These are phyloP conservation scores for Russula dissimulans DNA, from an alignment of 768 basidiomycete genomes.

Conservation along the genomic window DNA sequence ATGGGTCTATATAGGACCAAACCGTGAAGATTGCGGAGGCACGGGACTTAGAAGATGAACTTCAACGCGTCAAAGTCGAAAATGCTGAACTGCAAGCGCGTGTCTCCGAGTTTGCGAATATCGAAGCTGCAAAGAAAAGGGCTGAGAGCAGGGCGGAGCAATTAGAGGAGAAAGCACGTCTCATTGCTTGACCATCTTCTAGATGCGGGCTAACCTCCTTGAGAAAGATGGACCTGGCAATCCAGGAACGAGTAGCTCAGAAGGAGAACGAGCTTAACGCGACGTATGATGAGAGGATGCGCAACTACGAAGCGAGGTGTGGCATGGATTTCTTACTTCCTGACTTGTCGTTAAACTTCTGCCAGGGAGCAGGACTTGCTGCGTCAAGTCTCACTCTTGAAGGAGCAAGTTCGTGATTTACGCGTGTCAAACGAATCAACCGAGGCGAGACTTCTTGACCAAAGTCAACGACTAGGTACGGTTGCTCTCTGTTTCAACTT, in stretches of 20 bases:
- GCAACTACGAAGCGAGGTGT: conserved; percentile 93
- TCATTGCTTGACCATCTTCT: background rate
- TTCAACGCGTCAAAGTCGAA: conserved; percentile 68
- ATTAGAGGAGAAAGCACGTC: conserved; percentile 69
- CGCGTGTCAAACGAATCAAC: conserved; percentile 87
- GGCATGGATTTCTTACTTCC: conserved; percentile 19
- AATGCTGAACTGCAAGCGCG: conserved; percentile 70
- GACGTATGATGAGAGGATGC: conserved; percentile 90
- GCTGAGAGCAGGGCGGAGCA: conserved; percentile 64
- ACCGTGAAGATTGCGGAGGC: conserved; percentile 85
- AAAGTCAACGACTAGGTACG: conserved; percentile 81
- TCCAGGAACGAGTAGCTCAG: conserved; percentile 78
- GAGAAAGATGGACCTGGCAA: conserved; percentile 84
- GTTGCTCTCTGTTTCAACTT: background rate
- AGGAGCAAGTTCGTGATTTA: conserved; percentile 82
- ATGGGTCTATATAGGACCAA: conserved; percentile 57
- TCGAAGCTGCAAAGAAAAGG: conserved; percentile 70
- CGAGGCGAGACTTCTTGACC: conserved; percentile 87
- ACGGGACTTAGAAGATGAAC: conserved; percentile 61
- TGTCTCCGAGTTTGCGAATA: conserved; percentile 48
- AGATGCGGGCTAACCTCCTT: background rate
- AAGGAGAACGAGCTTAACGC: conserved; percentile 97
- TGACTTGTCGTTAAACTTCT: background rate
- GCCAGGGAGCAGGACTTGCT: conserved; percentile 85
- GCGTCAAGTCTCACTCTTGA: conserved; percentile 81